These are phyloP conservation scores for Chrysanthemum seticuspe DNA, from an alignment of 129 eudicot species.

Conservation along the genomic window DNA sequence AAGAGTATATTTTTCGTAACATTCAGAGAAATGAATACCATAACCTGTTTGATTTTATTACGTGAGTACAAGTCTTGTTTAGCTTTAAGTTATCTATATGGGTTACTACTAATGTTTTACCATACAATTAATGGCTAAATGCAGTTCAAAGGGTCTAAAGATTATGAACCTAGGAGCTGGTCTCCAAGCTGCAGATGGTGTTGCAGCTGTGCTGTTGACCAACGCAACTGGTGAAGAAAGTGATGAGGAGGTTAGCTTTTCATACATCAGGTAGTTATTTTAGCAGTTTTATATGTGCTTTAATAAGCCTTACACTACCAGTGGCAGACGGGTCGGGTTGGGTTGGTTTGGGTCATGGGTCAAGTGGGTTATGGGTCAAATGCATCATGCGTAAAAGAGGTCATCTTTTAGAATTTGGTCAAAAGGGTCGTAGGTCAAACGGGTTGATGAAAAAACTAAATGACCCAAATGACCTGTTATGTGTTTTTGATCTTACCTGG, in stretches of 20 bases:
- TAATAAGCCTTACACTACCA: too few species aligned
- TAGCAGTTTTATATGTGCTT: too few species aligned
- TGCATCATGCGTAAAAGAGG: too few species aligned
- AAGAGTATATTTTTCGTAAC: conserved; percentile 94
- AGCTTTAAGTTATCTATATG: conserved; percentile 3
- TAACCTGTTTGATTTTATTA: conserved; percentile 74
- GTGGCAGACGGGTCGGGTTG: too few species aligned
- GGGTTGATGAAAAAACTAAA: too few species aligned
- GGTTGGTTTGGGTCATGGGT: too few species aligned
- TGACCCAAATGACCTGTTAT: too few species aligned
- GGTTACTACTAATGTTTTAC: neutral
- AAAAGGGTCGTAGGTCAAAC: too few species aligned
- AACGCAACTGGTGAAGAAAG: conserved; percentile 79
- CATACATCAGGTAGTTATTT: too few species aligned
- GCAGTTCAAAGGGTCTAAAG: conserved; percentile 78
- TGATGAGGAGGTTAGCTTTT: conserved; percentile 70
- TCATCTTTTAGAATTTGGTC: too few species aligned
- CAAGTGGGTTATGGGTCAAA: too few species aligned
- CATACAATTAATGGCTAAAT: conserved; percentile 5
- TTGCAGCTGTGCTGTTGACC: conserved; percentile 86
- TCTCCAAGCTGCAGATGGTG: conserved; percentile 56
- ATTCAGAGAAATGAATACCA: conserved; percentile 96
- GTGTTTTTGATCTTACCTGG: too few species aligned
- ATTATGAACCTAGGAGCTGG: conserved; percentile 81
- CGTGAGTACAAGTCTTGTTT: conserved; percentile 38